Percentiles rank a stretch among this genome's conserved stretches.
phyloP scores from a whole-genome alignment of 2,329 filamentous ascomycete genomes.

The Cercospora sp. region DNA sequence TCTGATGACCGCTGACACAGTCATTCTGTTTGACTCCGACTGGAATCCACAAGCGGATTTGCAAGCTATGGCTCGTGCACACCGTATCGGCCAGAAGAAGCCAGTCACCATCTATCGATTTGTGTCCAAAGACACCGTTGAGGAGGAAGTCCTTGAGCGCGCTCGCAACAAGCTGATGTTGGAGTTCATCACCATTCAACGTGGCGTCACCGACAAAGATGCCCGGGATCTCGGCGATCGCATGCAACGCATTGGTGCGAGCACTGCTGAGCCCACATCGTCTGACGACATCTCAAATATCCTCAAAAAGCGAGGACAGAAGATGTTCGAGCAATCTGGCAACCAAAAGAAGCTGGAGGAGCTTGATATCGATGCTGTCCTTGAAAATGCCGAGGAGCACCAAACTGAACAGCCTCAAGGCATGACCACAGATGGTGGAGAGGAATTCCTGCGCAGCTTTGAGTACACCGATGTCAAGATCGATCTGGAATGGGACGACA shows the following conservation, averaged over 20 bases:
- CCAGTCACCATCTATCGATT: slow-evolving; percentile 95
- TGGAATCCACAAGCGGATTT: slow-evolving; percentile 99
- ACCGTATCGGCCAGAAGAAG: slow-evolving; percentile 94
- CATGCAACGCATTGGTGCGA: slow-evolving; percentile 63
- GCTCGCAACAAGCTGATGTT: slow-evolving; percentile 96
- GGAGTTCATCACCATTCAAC: slow-evolving; percentile 95
- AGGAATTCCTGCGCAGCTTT: slow-evolving; percentile 86
- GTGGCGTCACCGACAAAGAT: slow-evolving; percentile 92
- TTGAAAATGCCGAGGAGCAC: slow-evolving; percentile 95
- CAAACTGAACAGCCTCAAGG: slow-evolving; percentile 94
- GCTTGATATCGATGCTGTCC: slow-evolving; percentile 93
- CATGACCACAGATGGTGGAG: slow-evolving; percentile 91
- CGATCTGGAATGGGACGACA: slow-evolving; percentile 95
- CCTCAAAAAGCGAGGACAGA: slow-evolving; percentile 95
- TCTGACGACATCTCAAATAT: slow-evolving; percentile 95
- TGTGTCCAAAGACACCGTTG: slow-evolving; percentile 96
- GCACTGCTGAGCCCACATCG: slow-evolving; percentile 75
- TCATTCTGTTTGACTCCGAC: slow-evolving; percentile 96
- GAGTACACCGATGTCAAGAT: slow-evolving; percentile 98
- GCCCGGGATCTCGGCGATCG: slow-evolving; percentile 81
- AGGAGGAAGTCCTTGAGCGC: slow-evolving; percentile 94
- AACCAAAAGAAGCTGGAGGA: slow-evolving; percentile 97
- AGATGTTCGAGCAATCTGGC: slow-evolving; percentile 96
- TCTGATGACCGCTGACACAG: slow-evolving; percentile 96
- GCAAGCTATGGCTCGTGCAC: slow-evolving; percentile 96